These are phyloP conservation scores for Penicillium sp. DNA, from an alignment of 2,329 filamentous ascomycete species.

Conservation along the genomic window DNA sequence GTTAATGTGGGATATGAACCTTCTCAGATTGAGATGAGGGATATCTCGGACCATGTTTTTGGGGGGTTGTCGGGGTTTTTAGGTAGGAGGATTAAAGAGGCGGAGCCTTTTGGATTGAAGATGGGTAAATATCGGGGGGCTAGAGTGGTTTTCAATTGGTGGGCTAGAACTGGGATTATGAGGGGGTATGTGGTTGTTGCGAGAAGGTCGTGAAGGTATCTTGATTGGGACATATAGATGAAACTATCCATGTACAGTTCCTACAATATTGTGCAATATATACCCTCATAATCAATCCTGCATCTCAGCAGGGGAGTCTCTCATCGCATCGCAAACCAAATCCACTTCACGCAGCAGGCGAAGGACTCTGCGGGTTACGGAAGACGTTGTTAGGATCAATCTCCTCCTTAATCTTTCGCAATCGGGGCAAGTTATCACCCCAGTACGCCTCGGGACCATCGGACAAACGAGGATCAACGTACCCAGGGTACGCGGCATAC, in stretches of 20 bases:
- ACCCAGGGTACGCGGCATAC: slow-evolving; percentile 60
- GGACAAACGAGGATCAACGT: slow-evolving; percentile 54
- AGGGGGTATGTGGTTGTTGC: slow-evolving; percentile 44
- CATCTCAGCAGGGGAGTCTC: not conserved
- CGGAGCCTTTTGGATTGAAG: slow-evolving; percentile 37
- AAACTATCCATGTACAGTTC: not conserved
- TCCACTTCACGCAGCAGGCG: not conserved
- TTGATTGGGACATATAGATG: not conserved
- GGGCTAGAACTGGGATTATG: slow-evolving; percentile 40
- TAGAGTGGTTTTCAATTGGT: slow-evolving; percentile 43
- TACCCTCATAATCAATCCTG: no score
- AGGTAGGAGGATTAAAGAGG: slow-evolving; percentile 32
- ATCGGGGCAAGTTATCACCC: slow-evolving; percentile 49
- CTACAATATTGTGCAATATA: not conserved
- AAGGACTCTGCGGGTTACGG: slow-evolving; percentile 55
- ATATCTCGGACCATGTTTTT: slow-evolving; percentile 57
- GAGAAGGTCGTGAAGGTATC: slow-evolving; percentile 11
- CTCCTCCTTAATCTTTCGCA: slow-evolving; percentile 51
- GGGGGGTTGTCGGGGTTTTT: slow-evolving; percentile 50
- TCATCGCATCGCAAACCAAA: no score
- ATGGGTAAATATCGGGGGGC: slow-evolving; percentile 39
- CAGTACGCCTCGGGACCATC: slow-evolving; percentile 54
- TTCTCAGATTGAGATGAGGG: slow-evolving; percentile 45
- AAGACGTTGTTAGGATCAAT: slow-evolving; percentile 57
- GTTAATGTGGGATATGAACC: slow-evolving; percentile 50